Percentiles rank a stretch among this genome's conserved stretches.
Evolutionary conservation across 73 alveolate species (phyloP).

Genomic region (Paramecium octaurelia): DNA sequence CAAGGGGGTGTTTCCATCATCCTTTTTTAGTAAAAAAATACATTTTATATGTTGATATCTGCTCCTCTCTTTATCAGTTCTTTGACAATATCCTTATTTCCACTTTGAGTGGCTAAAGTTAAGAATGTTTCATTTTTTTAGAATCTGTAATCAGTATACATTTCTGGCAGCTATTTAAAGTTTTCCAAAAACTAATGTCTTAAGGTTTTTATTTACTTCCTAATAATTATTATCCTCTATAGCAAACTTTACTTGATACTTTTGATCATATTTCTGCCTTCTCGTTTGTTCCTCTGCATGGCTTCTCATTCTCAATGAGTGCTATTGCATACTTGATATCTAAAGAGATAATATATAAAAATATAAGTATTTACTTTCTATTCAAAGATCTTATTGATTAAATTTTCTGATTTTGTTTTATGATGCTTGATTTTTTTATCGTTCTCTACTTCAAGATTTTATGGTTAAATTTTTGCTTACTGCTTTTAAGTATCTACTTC

Average conservation of each 20-base stretch:
- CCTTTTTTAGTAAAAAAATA: conserved; percentile 3
- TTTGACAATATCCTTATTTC: conserved; percentile 51
- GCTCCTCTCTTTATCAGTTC: conserved; percentile 47
- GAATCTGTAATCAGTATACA: neutral
- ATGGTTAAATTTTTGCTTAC: neutral
- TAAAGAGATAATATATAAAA: neutral
- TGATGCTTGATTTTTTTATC: neutral
- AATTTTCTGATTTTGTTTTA: neutral
- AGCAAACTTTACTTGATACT: neutral
- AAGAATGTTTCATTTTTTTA: conserved; percentile 35
- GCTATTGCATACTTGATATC: neutral
- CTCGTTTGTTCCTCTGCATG: neutral
- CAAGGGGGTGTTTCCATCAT: conserved; percentile 56
- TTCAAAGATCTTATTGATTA: neutral
- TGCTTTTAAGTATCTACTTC: neutral
- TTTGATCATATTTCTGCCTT: neutral
- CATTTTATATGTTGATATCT: conserved; percentile 48
- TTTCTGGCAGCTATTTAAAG: neutral
- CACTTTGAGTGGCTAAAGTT: conserved; percentile 36
- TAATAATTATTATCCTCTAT: conserved; percentile 33
- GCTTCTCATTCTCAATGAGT: conserved; percentile 35
- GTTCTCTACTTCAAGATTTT: neutral
- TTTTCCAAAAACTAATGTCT: neutral
- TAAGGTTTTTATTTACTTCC: neutral
- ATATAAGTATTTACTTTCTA: neutral